Evolutionary conservation across 192 early-diverging fungal genomes (phyloP), one percentile per base, ranked within the genome.

Genomic region (Gryganskiella cystojenkinii): DNA sequence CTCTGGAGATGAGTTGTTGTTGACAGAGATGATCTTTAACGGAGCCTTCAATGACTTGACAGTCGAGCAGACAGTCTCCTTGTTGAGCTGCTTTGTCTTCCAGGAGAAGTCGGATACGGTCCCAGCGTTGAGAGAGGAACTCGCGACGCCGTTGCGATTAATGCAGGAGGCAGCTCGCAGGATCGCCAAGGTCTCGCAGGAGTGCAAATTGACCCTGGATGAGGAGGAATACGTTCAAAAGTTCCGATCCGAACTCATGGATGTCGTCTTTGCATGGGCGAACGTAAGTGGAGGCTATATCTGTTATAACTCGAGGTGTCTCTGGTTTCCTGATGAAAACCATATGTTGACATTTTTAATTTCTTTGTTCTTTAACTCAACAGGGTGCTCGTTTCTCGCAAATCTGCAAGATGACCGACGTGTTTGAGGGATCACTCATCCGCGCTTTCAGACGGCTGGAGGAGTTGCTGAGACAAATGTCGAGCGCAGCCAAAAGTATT

Each of bases 11-110:
- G 96, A 97, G 82, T 82, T 99, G 49, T 67, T 98, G 61, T 85
- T 99, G 66, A 97, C 96, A 0, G 98, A 99, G 86, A 91, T 99
- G 90, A 93, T 99, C 33, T 94, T 99, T 83, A 92, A 96, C 71
- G 94, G 96, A 56, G 93, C 95, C 6, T 98, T 99, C 81, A 97
- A 96, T 64, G 96, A 98, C 55, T 82, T 99, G 71, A 89, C 91
- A 0, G 88, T 90, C 2, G 96, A 98, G 62, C 95, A 96, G 65
- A 86, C 85, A 0, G 95, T 92, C 2, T 92, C 96, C 2, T 64
- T 99, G 40, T 73, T 99, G 51, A 93, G 92, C 54, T 97, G 96
- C 75, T 97, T 99, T 85, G 91, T 92, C 14, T 96, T 94, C 85
- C 86, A 88, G 44, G 95, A 97, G 61, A 91, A 90, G 75, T 86